phyloP scores from a whole-genome alignment of 108 stramenopile genomes.

The Chaetoceros tenuissimus region DNA sequence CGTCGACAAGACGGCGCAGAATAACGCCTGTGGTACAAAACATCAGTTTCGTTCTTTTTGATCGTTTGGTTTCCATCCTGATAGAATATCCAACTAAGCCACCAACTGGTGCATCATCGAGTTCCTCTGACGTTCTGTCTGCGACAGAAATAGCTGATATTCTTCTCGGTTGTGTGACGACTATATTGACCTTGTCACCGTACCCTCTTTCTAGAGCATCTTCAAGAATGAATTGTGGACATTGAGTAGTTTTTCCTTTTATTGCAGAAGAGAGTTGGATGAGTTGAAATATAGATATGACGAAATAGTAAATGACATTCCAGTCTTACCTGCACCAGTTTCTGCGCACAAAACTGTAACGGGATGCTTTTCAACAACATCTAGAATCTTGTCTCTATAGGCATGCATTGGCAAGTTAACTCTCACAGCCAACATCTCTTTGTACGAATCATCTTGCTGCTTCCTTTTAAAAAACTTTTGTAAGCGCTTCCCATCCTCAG shows the following conservation, averaged over 20 bases:
- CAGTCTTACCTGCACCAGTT: slow-evolving; percentile 19
- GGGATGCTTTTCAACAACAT: slow-evolving; percentile 24
- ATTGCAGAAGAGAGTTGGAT: neutral
- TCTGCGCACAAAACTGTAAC: slow-evolving; percentile 62
- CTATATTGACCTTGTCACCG: slow-evolving; percentile 48
- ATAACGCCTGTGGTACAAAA: slow-evolving; percentile 96
- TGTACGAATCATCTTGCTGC: slow-evolving; percentile 15
- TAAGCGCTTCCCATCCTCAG: slow-evolving; percentile 15
- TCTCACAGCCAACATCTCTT: slow-evolving; percentile 29
- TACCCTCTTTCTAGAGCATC: slow-evolving; percentile 36
- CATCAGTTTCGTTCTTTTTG: slow-evolving; percentile 63
- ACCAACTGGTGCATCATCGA: slow-evolving; percentile 46
- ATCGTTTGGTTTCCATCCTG: slow-evolving; percentile 61
- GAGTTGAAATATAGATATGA: neutral
- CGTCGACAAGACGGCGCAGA: slow-evolving; percentile 87
- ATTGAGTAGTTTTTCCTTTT: slow-evolving; percentile 55
- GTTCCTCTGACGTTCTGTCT: slow-evolving; percentile 66
- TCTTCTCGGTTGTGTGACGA: slow-evolving; percentile 73
- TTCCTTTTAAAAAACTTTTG: slow-evolving; percentile 17
- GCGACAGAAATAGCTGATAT: slow-evolving; percentile 71
- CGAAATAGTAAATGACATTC: neutral
- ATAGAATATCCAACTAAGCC: slow-evolving; percentile 87
- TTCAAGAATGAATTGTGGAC: slow-evolving; percentile 82
- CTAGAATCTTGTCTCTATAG: slow-evolving; percentile 36
- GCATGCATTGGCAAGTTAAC: slow-evolving; percentile 41